phyloP scores from a whole-genome alignment of 108 stramenopile genomes.

The Chaetoceros tenuissimus region DNA sequence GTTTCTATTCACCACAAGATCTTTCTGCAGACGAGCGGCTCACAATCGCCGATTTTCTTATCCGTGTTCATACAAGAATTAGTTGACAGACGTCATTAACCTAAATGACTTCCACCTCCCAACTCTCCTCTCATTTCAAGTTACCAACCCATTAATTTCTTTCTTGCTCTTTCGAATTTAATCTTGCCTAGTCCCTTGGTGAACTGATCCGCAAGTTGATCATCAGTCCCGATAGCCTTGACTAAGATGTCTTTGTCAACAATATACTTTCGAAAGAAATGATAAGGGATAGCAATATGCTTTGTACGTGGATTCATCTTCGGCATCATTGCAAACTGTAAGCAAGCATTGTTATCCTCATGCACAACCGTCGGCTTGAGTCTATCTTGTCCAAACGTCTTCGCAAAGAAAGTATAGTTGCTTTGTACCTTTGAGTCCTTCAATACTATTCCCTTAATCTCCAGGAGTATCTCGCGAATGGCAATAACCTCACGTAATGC shows the following conservation, averaged over 20 bases:
- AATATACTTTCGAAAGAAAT: slow-evolving; percentile 15
- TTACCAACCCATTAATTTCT: not conserved
- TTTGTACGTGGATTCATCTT: slow-evolving; percentile 22
- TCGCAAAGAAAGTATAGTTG: not conserved
- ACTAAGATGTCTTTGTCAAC: not conserved
- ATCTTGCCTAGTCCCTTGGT: not conserved
- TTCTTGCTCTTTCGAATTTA: not conserved
- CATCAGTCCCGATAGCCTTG: not conserved
- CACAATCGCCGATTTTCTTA: too few relatives aligned
- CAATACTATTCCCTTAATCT: slow-evolving; percentile 6
- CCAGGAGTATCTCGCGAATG: not conserved
- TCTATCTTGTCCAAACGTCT: not conserved
- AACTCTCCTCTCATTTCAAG: not conserved
- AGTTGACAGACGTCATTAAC: too few relatives aligned
- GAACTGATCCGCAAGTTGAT: slow-evolving; percentile 11
- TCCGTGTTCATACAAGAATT: too few relatives aligned
- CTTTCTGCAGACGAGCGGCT: too few relatives aligned
- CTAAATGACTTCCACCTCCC: not conserved
- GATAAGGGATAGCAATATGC: slow-evolving; percentile 25
- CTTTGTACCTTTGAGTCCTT: not conserved
- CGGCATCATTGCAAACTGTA: slow-evolving; percentile 9
- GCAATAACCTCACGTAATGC: slow-evolving; percentile 14
- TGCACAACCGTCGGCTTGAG: not conserved
- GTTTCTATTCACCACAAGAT: too few relatives aligned
- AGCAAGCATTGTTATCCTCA: slow-evolving; percentile 13